A percentile compares a stretch with the other conserved stretches of the same genome.
Evolutionary conservation across 352 stramenopile genomes (phyloP).

Genomic region (Pythium volutum): DNA sequence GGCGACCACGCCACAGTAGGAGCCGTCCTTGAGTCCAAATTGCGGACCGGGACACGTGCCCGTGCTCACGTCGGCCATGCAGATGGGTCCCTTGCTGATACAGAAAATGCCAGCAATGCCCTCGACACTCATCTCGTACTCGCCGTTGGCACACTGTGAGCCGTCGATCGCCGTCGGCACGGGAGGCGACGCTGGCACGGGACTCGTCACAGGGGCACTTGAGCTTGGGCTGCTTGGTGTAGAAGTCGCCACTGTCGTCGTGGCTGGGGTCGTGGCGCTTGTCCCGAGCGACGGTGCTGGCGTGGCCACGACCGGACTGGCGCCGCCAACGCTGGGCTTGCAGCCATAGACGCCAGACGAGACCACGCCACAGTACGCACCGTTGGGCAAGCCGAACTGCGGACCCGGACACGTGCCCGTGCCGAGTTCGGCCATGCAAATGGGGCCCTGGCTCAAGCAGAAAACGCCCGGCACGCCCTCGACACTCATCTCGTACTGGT

Average conservation of each 20-base stretch:
- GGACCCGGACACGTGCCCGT: constrained; percentile 13
- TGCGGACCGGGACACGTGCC: constrained; percentile 17
- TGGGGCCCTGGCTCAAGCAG: constrained; percentile 2
- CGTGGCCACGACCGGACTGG: background rate
- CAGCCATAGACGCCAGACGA: constrained; percentile 18
- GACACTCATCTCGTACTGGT: constrained; percentile 15
- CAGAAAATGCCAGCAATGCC: constrained; percentile 18
- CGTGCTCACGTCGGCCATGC: constrained; percentile 3
- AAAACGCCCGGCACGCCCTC: constrained; percentile 6
- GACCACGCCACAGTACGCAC: constrained; percentile 17
- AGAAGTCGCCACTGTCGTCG: no score
- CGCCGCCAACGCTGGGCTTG: background rate
- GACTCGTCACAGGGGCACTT: background rate
- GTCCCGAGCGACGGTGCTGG: background rate
- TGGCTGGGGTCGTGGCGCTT: background rate
- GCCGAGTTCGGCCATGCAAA: constrained; percentile 12
- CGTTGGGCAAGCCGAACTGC: constrained; percentile 15
- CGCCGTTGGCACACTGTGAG: background rate
- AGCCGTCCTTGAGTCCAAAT: constrained; percentile 11
- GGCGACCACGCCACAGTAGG: constrained; percentile 14
- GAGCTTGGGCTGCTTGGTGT: background rate
- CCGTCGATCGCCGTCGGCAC: background rate
- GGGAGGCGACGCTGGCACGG: background rate
- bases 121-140: constrained; percentile 11
- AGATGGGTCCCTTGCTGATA: constrained; percentile 6